These are phyloP conservation scores for Penicillium desertorum DNA, from an alignment of 495 filamentous ascomycete genomes.

Conservation along the genomic window DNA sequence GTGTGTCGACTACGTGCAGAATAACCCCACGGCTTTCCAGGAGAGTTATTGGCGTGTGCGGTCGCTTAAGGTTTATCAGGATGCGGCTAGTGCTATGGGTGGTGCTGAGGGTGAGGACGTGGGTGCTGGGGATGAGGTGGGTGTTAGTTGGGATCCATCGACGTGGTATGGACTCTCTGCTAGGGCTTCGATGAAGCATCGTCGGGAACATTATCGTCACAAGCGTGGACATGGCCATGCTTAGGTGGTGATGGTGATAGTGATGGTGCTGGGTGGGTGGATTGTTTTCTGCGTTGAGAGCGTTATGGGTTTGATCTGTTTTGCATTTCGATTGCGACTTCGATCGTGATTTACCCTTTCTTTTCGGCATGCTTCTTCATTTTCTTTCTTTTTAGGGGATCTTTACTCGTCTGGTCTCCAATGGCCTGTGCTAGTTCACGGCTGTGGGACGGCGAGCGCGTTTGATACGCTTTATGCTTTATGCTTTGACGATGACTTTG, in stretches of 20 bases:
- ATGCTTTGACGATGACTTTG: conserved; percentile 4
- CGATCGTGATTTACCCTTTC: neutral
- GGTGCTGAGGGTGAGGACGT: neutral
- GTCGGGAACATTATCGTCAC: conserved; percentile 14
- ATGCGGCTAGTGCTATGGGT: neutral
- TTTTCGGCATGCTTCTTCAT: neutral
- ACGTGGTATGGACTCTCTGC: neutral
- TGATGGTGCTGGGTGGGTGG: neutral
- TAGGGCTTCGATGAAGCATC: conserved; percentile 14
- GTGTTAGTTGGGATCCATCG: neutral
- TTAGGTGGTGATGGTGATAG: neutral
- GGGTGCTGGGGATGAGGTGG: neutral
- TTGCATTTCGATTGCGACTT: conserved; percentile 1
- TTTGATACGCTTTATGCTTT: conserved; percentile 7
- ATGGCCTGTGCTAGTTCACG: conserved; percentile 9
- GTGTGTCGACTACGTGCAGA: conserved; percentile 62
- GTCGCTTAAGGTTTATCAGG: conserved; percentile 59
- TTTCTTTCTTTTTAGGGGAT: neutral
- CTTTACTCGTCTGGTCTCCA: neutral
- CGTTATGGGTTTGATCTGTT: neutral
- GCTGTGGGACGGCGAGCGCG: neutral
- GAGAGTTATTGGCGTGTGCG: conserved; percentile 69
- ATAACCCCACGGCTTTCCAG: conserved; percentile 59
- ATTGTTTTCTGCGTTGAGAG: neutral
- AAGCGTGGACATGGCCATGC: conserved; percentile 6